phyloP scores from a whole-genome alignment of 495 filamentous ascomycete genomes.

The Ascodesmis nigricans region DNA sequence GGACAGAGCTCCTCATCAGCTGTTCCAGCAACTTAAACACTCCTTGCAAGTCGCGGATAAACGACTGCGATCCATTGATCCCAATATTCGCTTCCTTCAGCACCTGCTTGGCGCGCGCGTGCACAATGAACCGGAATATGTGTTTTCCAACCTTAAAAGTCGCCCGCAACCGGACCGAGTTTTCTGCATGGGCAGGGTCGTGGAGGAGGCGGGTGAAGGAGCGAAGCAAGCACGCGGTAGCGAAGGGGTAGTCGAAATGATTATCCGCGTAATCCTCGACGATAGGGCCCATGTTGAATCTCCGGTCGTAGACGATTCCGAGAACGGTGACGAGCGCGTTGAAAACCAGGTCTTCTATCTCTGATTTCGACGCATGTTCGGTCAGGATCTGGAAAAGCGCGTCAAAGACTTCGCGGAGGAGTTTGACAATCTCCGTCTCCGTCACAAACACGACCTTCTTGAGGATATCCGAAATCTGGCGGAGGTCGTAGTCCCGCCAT shows the following conservation, averaged over 20 bases:
- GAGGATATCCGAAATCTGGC: slow-evolving; percentile 45
- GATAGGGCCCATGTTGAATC: slow-evolving; percentile 74
- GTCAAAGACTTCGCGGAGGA: slow-evolving; percentile 74
- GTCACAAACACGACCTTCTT: slow-evolving; percentile 77
- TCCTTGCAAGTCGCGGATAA: slow-evolving; percentile 58
- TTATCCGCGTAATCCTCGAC: slow-evolving; percentile 81
- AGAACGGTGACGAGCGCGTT: slow-evolving; percentile 71
- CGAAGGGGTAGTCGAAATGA: slow-evolving; percentile 82
- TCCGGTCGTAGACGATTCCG: slow-evolving; percentile 79
- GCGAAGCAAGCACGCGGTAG: slow-evolving; percentile 70
- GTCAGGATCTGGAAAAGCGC: slow-evolving; percentile 77
- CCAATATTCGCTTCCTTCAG: slow-evolving; percentile 76
- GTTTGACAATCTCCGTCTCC: slow-evolving; percentile 92
- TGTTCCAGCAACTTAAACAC: slow-evolving; percentile 78
- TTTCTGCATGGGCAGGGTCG: slow-evolving; percentile 55
- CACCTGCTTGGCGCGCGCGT: slow-evolving; percentile 67
- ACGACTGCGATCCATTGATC: slow-evolving; percentile 48
- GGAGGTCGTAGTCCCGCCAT: slow-evolving; percentile 62
- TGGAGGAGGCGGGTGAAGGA: slow-evolving; percentile 66
- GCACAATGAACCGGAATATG: slow-evolving; percentile 85
- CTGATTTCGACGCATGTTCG: slow-evolving; percentile 68
- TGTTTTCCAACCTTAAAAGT: slow-evolving; percentile 90
- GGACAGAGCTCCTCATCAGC: slow-evolving; percentile 68
- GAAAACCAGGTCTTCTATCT: slow-evolving; percentile 84
- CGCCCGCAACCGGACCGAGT: slow-evolving; percentile 61